Conservation (phyloP, 495 filamentous ascomycete species). For the Pyrenopolyporus hunteri region DNA sequence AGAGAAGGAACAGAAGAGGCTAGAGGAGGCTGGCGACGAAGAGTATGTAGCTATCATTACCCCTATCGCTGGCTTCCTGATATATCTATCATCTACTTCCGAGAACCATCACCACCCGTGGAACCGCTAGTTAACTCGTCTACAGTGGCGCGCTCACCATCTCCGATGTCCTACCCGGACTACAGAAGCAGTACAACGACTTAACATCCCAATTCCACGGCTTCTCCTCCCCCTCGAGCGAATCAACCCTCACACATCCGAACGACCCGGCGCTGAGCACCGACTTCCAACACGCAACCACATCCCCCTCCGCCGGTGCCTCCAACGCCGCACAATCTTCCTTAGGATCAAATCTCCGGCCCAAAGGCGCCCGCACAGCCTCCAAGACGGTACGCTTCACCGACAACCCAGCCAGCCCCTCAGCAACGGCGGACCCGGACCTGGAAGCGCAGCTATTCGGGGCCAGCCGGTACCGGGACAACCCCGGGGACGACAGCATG, state of each 20-base stretch:
- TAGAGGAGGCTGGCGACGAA: conserved; percentile 67
- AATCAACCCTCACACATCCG: conserved; percentile 61
- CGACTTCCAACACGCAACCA: conserved; percentile 70
- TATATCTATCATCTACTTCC: not conserved
- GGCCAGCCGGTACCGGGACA: conserved; percentile 60
- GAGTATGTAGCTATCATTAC: conserved; percentile 43
- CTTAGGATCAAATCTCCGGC: conserved; percentile 43
- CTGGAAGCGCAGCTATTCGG: conserved; percentile 68
- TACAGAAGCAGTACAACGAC: conserved; percentile 65
- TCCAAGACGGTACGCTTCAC: conserved; percentile 91
- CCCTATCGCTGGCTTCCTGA: conserved; percentile 1
- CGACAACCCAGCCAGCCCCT: conserved; percentile 59
- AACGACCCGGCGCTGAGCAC: conserved; percentile 69
- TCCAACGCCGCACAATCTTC: conserved; percentile 59
- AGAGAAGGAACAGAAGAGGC: conserved; percentile 66
- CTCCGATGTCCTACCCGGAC: conserved; percentile 54
- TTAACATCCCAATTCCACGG: conserved; percentile 67
- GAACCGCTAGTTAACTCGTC: conserved; percentile 10
- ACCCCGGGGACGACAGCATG: conserved; percentile 47
- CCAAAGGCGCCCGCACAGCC: conserved; percentile 35
- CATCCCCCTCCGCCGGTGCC: conserved; percentile 54
- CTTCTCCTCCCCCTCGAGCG: conserved; percentile 55
- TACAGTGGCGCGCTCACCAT: conserved; percentile 54
- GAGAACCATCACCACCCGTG: not conserved
- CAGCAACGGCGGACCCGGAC: conserved; percentile 49